Percentiles rank a stretch among this genome's conserved stretches.
phyloP scores from a whole-genome alignment of 331 rosid genomes.

The Phaseolus coccineus region DNA sequence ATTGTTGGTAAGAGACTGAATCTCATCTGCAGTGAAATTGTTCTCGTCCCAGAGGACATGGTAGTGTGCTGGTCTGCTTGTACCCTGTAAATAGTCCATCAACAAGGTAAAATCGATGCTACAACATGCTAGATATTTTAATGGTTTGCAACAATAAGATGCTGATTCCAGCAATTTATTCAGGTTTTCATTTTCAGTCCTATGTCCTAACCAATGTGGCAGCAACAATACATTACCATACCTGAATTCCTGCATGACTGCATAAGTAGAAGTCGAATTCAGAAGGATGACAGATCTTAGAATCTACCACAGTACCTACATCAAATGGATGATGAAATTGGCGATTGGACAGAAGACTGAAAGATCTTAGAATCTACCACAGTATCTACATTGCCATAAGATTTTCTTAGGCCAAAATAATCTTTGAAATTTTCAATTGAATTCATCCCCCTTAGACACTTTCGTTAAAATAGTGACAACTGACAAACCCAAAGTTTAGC shows the following conservation, averaged over 20 bases:
- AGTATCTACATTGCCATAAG: no score
- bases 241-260: constrained; percentile 69
- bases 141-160: neutral
- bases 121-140: constrained; percentile 2
- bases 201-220: constrained; percentile 7
- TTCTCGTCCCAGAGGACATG: constrained; percentile 73
- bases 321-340: neutral
- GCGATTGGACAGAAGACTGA: neutral
- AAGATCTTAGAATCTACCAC: no score
- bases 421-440: neutral
- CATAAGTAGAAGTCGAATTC: constrained; percentile 65
- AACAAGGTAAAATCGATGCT: neutral
- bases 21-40: constrained; percentile 66
- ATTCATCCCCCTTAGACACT: neutral
- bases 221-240: constrained; percentile 15
- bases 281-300: constrained; percentile 64
- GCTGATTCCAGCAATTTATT: neutral
- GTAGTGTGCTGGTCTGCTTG: constrained; percentile 71
- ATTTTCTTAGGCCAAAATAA: neutral
- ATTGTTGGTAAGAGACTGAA: constrained; percentile 68
- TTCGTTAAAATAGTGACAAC: constrained; percentile 11
- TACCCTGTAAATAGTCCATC: constrained; percentile 50
- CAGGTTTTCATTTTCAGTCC: neutral
- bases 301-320: constrained; percentile 65
- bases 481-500: neutral